phyloP scores from a whole-genome alignment of 495 filamentous ascomycete species.

The Aspergillus indologenus region DNA sequence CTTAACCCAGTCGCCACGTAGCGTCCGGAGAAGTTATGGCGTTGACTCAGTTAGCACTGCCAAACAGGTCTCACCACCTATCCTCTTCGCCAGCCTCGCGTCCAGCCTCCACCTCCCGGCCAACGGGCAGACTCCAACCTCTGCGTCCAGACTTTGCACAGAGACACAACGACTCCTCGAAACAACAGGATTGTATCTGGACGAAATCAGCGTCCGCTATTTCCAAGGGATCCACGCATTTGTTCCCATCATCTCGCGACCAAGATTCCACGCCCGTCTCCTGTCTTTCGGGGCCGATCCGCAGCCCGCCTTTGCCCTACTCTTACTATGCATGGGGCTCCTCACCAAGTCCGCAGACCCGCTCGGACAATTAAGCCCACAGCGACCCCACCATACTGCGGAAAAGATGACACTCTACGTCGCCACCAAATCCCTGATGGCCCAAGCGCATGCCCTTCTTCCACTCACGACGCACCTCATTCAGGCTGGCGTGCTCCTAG shows the following conservation, averaged over 20 bases:
- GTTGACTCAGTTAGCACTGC: no score
- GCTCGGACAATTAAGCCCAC: neutral
- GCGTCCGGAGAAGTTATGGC: no score
- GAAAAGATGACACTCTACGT: slow-evolving; percentile 23
- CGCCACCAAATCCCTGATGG: slow-evolving; percentile 25
- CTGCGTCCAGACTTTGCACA: slow-evolving; percentile 2
- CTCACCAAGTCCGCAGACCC: slow-evolving; percentile 6
- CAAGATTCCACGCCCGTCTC: slow-evolving; percentile 23
- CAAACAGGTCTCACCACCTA: no score
- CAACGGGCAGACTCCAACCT: no score
- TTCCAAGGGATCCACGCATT: slow-evolving; percentile 35
- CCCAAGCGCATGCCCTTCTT: slow-evolving; percentile 25
- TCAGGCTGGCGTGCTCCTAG: slow-evolving; percentile 32
- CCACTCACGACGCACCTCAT: slow-evolving; percentile 26
- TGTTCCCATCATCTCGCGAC: slow-evolving; percentile 35
- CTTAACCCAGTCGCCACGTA: no score
- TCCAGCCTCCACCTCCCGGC: no score
- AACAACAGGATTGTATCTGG: slow-evolving; percentile 26
- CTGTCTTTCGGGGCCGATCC: neutral
- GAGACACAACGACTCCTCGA: slow-evolving; percentile 25
- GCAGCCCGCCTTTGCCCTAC: slow-evolving; percentile 21
- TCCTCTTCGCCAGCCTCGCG: no score
- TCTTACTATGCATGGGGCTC: slow-evolving; percentile 10
- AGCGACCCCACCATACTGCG: neutral
- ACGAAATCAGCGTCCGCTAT: slow-evolving; percentile 34